Evolutionary conservation across 345 rosid species (phyloP).

Genomic region (Brassica incana): DNA sequence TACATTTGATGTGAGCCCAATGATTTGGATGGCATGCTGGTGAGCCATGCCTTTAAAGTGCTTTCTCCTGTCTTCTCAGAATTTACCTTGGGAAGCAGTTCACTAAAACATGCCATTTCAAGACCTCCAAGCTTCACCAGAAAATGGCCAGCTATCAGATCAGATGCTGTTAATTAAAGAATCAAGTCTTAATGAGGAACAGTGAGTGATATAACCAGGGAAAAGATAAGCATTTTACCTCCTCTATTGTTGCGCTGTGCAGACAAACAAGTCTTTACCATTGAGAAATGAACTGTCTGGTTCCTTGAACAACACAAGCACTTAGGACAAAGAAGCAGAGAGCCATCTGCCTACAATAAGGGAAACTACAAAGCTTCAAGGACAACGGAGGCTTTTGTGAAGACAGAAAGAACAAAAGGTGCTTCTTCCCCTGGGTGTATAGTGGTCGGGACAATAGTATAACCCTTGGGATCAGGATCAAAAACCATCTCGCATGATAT

Average conservation of each 20-base stretch:
- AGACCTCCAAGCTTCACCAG: conserved; percentile 20
- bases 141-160: conserved; percentile 3
- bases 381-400: conserved; percentile 80
- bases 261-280: conserved; percentile 14
- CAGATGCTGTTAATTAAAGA: no score
- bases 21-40: background rate
- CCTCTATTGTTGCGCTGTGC: background rate
- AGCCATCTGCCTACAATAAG: background rate
- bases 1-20: conserved; percentile 40
- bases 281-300: conserved; percentile 11
- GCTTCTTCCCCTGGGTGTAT: conserved; percentile 99
- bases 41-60: conserved; percentile 20
- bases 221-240: conserved; percentile 12
- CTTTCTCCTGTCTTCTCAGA: no score
- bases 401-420: conserved; percentile 97
- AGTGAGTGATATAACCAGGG: background rate
- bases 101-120: background rate
- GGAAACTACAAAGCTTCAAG: conserved; percentile 70
- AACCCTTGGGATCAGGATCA: conserved; percentile 99
- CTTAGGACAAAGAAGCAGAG: conserved; percentile 14
- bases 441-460: conserved; percentile 98
- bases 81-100: no score
- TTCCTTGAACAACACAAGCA: conserved; percentile 49
- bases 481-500: conserved; percentile 99
- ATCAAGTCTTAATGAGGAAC: no score